Evolutionary conservation across 345 rosid species (phyloP).

Genomic region (Rubroshorea leprosula): DNA sequence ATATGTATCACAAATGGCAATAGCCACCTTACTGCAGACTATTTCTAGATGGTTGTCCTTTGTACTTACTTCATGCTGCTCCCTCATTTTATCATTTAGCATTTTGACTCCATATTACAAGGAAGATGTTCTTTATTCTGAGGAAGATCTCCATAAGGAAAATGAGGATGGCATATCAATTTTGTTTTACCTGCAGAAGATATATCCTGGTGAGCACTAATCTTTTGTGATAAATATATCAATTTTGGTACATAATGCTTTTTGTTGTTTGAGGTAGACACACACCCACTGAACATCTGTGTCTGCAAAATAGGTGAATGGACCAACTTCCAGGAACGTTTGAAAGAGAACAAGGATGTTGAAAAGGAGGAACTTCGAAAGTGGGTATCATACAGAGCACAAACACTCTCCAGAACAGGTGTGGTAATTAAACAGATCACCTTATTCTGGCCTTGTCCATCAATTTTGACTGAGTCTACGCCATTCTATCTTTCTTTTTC

Average conservation of each 20-base stretch:
- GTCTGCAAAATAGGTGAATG: conserved; percentile 50
- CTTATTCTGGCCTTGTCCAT: neutral
- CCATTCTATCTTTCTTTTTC: conserved; percentile 2
- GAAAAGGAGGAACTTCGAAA: conserved; percentile 56
- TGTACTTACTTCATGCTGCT: neutral
- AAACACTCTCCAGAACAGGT: conserved; percentile 83
- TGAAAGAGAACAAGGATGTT: conserved; percentile 50
- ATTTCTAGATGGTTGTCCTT: neutral
- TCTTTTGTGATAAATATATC: too few species aligned
- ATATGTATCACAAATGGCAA: neutral
- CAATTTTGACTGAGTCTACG: neutral
- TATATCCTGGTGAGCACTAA: conserved; percentile 59
- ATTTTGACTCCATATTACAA: conserved; percentile 72
- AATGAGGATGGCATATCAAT: conserved; percentile 88
- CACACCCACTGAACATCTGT: neutral
- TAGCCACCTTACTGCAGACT: neutral
- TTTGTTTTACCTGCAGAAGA: conserved; percentile 75
- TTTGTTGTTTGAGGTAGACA: neutral
- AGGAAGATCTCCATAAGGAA: conserved; percentile 38
- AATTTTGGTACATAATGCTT: neutral
- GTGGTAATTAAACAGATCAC: neutral
- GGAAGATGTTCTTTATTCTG: conserved; percentile 72
- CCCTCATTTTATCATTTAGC: conserved; percentile 28
- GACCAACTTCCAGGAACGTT: conserved; percentile 61
- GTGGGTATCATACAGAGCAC: conserved; percentile 86